Percentiles rank a stretch among this genome's conserved stretches.
Conservation (phyloP, 2,329 filamentous ascomycete genomes). For the Colletotrichum destructivum region DNA sequence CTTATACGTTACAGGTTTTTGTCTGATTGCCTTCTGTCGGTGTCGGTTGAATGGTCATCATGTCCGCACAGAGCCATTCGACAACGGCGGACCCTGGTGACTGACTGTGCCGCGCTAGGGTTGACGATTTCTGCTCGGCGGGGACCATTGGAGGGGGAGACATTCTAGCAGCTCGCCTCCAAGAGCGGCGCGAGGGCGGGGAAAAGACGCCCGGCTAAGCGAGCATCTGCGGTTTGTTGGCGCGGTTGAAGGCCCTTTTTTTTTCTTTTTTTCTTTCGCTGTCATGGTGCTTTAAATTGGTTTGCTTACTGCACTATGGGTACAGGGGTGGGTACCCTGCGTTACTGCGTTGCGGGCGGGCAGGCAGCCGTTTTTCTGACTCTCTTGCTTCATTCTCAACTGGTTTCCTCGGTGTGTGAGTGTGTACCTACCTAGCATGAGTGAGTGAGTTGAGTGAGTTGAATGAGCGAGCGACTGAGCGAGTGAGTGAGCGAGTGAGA, state of each 20-base stretch:
- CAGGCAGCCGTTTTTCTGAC: neutral
- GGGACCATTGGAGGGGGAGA: too few relatives aligned
- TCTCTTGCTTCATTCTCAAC: neutral
- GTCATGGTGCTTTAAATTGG: neutral
- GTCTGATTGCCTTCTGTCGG: too few relatives aligned
- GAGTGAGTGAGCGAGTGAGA: too few relatives aligned
- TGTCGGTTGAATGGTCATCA: too few relatives aligned
- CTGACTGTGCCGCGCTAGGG: too few relatives aligned
- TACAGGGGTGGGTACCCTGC: neutral
- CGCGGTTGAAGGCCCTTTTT: constrained; percentile 1
- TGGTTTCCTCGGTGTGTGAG: too few relatives aligned
- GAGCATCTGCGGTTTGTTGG: constrained; percentile 4
- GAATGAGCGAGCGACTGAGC: too few relatives aligned
- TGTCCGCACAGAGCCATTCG: too few relatives aligned
- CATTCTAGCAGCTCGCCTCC: neutral
- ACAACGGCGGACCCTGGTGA: too few relatives aligned
- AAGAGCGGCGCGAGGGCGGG: constrained; percentile 5
- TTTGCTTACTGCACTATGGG: neutral
- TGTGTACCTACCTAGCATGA: neutral
- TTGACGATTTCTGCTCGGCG: too few relatives aligned
- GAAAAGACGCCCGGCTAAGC: constrained; percentile 29
- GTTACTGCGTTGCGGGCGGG: too few relatives aligned
- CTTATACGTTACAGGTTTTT: too few relatives aligned
- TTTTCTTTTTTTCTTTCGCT: neutral
- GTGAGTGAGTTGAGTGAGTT: neutral